Base-by-base conservation (phyloP, 2,329 filamentous ascomycete genomes). In the Diaporthe australafricana region DNA sequence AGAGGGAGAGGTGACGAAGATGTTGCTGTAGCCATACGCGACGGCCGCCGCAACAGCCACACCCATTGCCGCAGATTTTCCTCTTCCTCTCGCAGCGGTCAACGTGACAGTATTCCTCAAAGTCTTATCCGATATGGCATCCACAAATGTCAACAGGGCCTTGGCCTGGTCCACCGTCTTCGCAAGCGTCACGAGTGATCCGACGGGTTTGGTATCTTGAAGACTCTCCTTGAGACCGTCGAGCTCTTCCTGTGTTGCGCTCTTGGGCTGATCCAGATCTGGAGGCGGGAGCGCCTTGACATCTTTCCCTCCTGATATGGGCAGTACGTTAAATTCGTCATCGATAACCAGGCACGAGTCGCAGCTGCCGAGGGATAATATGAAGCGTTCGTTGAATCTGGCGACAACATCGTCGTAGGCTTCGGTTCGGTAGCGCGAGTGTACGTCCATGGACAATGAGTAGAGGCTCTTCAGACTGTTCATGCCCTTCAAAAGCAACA, bases 1-100 rank as follows among this genome's bases (percentile, higher is more conserved):
- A 73, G 94, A 98, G 0, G 96, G 96, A 1, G 96, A 98, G 1
- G 96, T 99, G 80, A 99, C 98, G 84, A 99, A 99, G 78, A 99
- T 98, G 82, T 99, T 99, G 86, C 95, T 98, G 83, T 99, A 99
- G 32, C 96, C 96, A 80, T 98, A 94, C 1, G 96, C 96, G 55
- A 99, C 90, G 1, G 97, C 97, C 3, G 96, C 95, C 4, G 96
- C 96, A 53, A 99, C 93, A 3, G 96, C 95, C 66, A 99, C 92
- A 83, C 96, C 96, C 78, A 99, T 89, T 32, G 96, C 96, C 22
- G 96, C 97, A 25, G 96, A 99, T 84, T 99, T 99, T 83, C 96
- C 96, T 78, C 96, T 92, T 82, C 96, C 96, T 90, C 96, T 91
- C 47, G 93, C 96, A 22, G 96, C 96, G 14, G 96, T 99, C 76